These are phyloP conservation scores for Coleophoma eucalyptorum DNA, from an alignment of 2,329 filamentous ascomycete genomes.

Conservation along the genomic window DNA sequence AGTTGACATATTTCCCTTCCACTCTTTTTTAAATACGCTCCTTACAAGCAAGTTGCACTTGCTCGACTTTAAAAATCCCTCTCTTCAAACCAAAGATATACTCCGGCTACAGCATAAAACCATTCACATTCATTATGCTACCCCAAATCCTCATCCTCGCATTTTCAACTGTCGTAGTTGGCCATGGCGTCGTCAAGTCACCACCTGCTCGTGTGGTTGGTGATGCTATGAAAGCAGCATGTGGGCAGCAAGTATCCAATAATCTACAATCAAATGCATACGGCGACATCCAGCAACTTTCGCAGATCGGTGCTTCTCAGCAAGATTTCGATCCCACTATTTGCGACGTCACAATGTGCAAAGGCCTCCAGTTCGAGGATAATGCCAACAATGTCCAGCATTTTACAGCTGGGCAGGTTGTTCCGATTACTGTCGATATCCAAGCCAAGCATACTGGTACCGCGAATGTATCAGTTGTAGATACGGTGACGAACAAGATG, in stretches of 20 bases:
- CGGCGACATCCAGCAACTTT: not conserved
- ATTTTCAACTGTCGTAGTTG: not conserved
- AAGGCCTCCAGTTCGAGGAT: not conserved
- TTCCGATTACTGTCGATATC: conserved; percentile 43
- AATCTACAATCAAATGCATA: not conserved
- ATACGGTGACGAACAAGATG: conserved; percentile 39
- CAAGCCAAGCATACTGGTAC: conserved; percentile 47
- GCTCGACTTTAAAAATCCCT: too few relatives aligned
- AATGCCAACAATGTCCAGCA: conserved; percentile 1
- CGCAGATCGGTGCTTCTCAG: not conserved
- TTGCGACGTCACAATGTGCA: not conserved
- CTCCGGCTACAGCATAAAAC: too few relatives aligned
- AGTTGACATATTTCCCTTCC: not conserved
- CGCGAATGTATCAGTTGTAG: conserved; percentile 51
- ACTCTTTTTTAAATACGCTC: not conserved
- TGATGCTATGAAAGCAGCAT: not conserved
- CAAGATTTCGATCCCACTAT: not conserved
- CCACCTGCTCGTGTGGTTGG: not conserved
- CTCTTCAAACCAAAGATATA: too few relatives aligned
- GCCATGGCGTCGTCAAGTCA: not conserved
- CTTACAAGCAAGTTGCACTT: not conserved
- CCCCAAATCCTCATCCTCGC: not conserved
- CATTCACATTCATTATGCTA: not conserved
- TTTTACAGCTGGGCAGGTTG: not conserved
- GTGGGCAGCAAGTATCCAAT: conserved; percentile 1